Conservation (phyloP, 371 early-diverging fungal genomes). For the Gilbertella persicaria region DNA sequence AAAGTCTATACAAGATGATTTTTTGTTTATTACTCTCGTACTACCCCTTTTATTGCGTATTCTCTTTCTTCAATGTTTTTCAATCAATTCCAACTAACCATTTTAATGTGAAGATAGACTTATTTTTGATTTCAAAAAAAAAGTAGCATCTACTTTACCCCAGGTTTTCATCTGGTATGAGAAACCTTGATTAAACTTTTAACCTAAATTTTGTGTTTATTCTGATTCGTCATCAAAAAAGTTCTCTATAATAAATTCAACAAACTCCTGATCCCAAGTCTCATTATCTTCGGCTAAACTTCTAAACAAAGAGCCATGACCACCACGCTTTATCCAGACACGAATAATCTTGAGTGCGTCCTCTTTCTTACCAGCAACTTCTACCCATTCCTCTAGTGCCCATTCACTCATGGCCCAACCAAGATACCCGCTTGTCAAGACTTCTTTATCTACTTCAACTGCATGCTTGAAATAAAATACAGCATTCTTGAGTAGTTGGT, state of each 20-base stretch:
- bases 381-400: constrained; percentile 43
- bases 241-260: constrained; percentile 35
- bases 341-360: constrained; percentile 39
- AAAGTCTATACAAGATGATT: too few species aligned
- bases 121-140: too few species aligned
- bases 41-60: too few species aligned
- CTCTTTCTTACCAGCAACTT: constrained; percentile 19
- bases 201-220: neutral
- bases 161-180: neutral
- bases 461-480: constrained; percentile 47
- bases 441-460: constrained; percentile 39
- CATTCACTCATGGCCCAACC: constrained; percentile 47
- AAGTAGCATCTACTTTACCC: neutral
- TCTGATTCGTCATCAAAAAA: constrained; percentile 31
- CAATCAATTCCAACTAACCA: too few species aligned
- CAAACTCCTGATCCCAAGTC: constrained; percentile 35
- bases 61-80: too few species aligned
- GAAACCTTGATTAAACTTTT: neutral
- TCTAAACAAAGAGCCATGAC: constrained; percentile 32
- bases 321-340: constrained; percentile 46
- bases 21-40: too few species aligned
- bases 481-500: constrained; percentile 58
- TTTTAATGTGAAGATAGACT: too few species aligned
- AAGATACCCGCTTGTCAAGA: constrained; percentile 38
- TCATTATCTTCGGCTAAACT: constrained; percentile 40